phyloP scores from a whole-genome alignment of 805 yeast species.

The Zygosaccharomyces gambellarensis region DNA sequence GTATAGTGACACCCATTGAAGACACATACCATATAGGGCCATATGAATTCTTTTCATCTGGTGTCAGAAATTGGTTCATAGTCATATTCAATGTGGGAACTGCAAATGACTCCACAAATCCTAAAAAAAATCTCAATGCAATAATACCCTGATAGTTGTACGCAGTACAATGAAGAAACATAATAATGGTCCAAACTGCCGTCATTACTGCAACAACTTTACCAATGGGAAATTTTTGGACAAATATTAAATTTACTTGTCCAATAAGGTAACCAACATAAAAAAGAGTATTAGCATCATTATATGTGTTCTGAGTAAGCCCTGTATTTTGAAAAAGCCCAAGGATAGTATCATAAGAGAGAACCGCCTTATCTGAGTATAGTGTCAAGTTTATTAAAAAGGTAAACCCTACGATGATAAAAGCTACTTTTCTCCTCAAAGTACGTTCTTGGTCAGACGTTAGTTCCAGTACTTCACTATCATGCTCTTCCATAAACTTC shows the following conservation, averaged over 20 bases:
- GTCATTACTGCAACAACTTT: conserved; percentile 37
- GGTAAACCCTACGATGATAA: conserved; percentile 37
- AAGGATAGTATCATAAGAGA: conserved; percentile 45
- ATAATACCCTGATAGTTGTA: conserved; percentile 43
- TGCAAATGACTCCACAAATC: conserved; percentile 45
- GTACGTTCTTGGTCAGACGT: conserved; percentile 41
- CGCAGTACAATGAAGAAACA: conserved; percentile 46
- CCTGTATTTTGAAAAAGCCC: conserved; percentile 46
- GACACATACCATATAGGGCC: conserved; percentile 52
- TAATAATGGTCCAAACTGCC: conserved; percentile 42
- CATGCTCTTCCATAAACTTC: conserved; percentile 36
- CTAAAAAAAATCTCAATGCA: conserved; percentile 47
- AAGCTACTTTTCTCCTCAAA: conserved; percentile 37
- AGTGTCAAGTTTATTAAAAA: conserved; percentile 40
- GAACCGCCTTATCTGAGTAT: conserved; percentile 49
- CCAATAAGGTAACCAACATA: conserved; percentile 49
- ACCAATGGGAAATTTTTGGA: conserved; percentile 43
- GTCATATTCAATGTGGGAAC: conserved; percentile 44
- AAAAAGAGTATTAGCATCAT: conserved; percentile 48
- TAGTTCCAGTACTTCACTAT: conserved; percentile 34
- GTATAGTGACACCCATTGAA: conserved; percentile 48
- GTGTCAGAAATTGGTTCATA: conserved; percentile 46
- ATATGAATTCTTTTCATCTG: conserved; percentile 45
- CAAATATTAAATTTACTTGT: conserved; percentile 41
- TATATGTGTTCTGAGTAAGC: conserved; percentile 41